Conservation (phyloP, 1,139 yeast genomes). For the Zygoascus hellenicus region DNA sequence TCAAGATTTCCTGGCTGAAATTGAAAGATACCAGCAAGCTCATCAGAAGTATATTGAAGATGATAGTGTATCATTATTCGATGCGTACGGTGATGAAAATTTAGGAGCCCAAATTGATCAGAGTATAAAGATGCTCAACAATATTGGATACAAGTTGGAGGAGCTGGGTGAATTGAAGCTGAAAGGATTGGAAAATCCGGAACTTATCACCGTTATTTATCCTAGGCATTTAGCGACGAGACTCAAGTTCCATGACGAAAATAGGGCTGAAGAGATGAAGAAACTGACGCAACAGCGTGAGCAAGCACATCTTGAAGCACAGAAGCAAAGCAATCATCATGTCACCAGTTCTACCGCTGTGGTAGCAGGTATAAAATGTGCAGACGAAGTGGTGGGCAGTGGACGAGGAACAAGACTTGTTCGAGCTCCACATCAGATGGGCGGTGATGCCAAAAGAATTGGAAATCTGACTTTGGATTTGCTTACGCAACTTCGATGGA, state of each 20-base stretch:
- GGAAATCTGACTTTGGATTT: constrained; percentile 32
- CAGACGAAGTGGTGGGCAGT: constrained; percentile 4
- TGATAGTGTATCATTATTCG: constrained; percentile 37
- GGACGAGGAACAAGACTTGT: constrained; percentile 1
- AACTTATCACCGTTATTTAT: constrained; percentile 71
- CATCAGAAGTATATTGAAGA: constrained; percentile 43
- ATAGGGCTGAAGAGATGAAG: constrained; percentile 17
- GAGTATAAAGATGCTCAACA: constrained; percentile 61
- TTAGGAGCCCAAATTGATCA: constrained; percentile 61
- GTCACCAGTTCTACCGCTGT: constrained; percentile 10
- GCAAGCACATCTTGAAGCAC: constrained; percentile 2
- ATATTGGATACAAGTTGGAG: constrained; percentile 63
- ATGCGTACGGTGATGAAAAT: constrained; percentile 56
- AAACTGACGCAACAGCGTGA: constrained; percentile 1
- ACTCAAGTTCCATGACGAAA: constrained; percentile 39
- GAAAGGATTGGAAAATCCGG: constrained; percentile 94
- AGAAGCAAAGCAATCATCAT: constrained; percentile 10
- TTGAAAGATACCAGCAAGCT: constrained; percentile 50
- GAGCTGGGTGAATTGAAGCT: constrained; percentile 82
- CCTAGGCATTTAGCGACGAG: constrained; percentile 63
- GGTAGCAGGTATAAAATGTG: constrained; percentile 8
- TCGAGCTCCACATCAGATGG: constrained; percentile 12
- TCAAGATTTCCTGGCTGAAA: constrained; percentile 71
- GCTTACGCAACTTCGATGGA: constrained; percentile 41
- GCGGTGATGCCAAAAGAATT: constrained; percentile 16